Conservation (phyloP, 1,284 basidiomycete genomes). For the Earliella scabrosa region DNA sequence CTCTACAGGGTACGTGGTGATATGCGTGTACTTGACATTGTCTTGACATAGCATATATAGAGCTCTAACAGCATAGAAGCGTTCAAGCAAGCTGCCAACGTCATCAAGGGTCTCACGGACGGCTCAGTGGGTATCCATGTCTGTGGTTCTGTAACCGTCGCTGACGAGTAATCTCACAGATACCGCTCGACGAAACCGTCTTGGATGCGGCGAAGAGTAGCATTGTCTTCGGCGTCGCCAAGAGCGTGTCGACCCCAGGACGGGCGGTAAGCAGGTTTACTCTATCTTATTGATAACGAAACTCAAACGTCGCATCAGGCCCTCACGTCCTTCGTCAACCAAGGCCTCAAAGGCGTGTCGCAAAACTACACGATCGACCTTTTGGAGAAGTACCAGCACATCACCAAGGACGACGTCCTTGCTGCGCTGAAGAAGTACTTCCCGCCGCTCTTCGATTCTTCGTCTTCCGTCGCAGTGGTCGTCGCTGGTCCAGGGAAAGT, state of each 20-base stretch:
- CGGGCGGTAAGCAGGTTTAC: conserved; percentile 66
- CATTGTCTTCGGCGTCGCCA: conserved; percentile 85
- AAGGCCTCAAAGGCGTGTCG: conserved; percentile 81
- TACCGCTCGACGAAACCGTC: conserved; percentile 81
- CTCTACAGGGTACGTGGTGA: conserved; percentile 81
- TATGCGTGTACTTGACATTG: too few species aligned
- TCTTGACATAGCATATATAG: conserved; percentile 47
- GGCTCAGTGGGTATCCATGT: conserved; percentile 63
- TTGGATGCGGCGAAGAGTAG: conserved; percentile 93
- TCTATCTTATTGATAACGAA: not conserved
- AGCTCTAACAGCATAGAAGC: conserved; percentile 90
- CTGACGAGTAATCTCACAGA: conserved; percentile 46
- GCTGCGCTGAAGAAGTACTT: conserved; percentile 76
- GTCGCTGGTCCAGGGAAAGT: conserved; percentile 85
- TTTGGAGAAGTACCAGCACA: conserved; percentile 77
- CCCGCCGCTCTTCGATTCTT: conserved; percentile 85
- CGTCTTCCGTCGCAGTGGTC: conserved; percentile 80
- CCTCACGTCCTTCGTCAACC: conserved; percentile 81
- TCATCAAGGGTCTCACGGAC: conserved; percentile 78
- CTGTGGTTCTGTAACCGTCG: not conserved
- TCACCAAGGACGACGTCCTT: conserved; percentile 82
- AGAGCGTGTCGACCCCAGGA: conserved; percentile 82
- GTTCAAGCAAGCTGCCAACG: conserved; percentile 79
- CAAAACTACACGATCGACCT: conserved; percentile 77
- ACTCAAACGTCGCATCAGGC: conserved; percentile 52